Evolutionary conservation across 306 rosid genomes (phyloP).

Genomic region (Fagus crenata): DNA sequence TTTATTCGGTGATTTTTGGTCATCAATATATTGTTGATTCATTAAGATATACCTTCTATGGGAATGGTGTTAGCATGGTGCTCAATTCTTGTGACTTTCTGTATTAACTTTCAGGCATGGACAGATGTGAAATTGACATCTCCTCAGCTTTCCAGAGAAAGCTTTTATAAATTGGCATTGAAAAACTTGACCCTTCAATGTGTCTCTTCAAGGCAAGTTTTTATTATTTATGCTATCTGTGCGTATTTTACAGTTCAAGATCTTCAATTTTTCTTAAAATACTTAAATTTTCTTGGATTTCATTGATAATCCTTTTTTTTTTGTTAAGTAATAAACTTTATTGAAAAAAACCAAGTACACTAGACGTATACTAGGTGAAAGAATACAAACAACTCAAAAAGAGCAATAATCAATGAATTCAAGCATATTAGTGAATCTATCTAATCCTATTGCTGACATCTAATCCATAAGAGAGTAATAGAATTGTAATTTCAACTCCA

Average conservation of each 20-base stretch:
- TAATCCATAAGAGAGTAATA: no score
- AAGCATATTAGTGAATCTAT: no score
- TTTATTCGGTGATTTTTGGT: constrained; percentile 1
- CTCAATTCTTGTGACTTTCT: constrained; percentile 5
- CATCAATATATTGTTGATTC: background rate
- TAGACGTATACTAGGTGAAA: no score
- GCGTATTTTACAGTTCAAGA: background rate
- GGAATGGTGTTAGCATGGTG: background rate
- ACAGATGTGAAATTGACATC: constrained; percentile 80
- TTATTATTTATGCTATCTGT: background rate
- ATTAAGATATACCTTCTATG: background rate
- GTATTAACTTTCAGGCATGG: constrained; percentile 60
- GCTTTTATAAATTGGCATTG: constrained; percentile 62
- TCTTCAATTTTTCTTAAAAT: background rate
- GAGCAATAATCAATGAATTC: no score
- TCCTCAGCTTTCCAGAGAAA: constrained; percentile 87
- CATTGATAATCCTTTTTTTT: background rate
- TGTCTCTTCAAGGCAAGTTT: constrained; percentile 63
- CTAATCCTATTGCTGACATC: no score
- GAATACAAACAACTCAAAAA: no score
- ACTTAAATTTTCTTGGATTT: background rate
- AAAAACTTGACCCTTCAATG: constrained; percentile 53
- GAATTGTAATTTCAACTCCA: no score
- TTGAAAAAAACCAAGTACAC: no score
- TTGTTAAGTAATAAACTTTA: no score